Percentiles rank a stretch among this genome's conserved stretches.
Conservation (phyloP, 208 protist genomes). For the Trypanosoma melophagium region DNA sequence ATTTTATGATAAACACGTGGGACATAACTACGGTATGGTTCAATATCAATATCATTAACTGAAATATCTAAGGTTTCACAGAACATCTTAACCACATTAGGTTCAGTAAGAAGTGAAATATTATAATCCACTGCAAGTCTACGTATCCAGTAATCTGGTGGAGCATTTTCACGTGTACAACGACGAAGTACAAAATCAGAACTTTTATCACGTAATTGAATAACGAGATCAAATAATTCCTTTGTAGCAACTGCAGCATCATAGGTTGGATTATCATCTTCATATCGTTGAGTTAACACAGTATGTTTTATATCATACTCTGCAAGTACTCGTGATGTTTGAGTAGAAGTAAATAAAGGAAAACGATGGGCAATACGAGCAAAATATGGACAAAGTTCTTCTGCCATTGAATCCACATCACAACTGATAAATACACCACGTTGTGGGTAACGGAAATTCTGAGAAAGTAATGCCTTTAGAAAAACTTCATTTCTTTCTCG, state of each 20-base stretch:
- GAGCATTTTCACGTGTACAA: slow-evolving; percentile 62
- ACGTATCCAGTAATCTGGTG: slow-evolving; percentile 86
- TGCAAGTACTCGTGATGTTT: slow-evolving; percentile 81
- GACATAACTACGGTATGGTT: slow-evolving; percentile 86
- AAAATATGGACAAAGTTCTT: slow-evolving; percentile 58
- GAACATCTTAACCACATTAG: slow-evolving; percentile 78
- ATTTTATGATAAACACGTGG: slow-evolving; percentile 88
- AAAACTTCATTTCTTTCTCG: slow-evolving; percentile 87
- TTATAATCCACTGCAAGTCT: slow-evolving; percentile 91
- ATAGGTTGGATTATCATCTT: slow-evolving; percentile 40
- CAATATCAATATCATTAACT: slow-evolving; percentile 58
- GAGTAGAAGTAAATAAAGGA: slow-evolving; percentile 66
- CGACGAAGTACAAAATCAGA: slow-evolving; percentile 80
- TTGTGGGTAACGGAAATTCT: slow-evolving; percentile 75
- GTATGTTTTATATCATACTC: slow-evolving; percentile 75
- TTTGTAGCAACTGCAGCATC: slow-evolving; percentile 58
- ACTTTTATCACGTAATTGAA: slow-evolving; percentile 87
- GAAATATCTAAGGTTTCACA: slow-evolving; percentile 64
- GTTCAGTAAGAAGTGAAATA: slow-evolving; percentile 86
- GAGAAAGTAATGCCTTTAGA: slow-evolving; percentile 88
- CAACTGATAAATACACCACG: slow-evolving; percentile 88
- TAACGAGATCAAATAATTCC: slow-evolving; percentile 84
- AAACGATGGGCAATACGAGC: slow-evolving; percentile 35
- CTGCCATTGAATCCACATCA: slow-evolving; percentile 49
- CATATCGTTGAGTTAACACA: slow-evolving; percentile 47